Evolutionary conservation across 2,329 filamentous ascomycete species (phyloP), one percentile per base, ranked within the genome.

Genomic region (Ceratocystiopsis minuta): DNA sequence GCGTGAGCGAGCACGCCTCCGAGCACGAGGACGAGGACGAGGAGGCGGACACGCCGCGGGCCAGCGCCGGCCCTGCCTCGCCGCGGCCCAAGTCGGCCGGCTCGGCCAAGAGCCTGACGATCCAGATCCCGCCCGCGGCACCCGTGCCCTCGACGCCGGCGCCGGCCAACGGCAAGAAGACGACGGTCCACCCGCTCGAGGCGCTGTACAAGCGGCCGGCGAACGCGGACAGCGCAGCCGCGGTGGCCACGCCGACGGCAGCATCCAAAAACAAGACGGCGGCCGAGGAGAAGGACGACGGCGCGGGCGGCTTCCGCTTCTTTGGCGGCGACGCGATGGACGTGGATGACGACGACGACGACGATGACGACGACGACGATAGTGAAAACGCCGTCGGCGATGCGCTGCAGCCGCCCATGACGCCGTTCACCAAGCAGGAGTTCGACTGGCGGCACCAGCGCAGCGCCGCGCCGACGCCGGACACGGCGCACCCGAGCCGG

Each of bases 381-480:
- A 57, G 63, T 11, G 56, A 60, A 4, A 47, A 50, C 55, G 40
- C 49, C 38, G 20, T 28, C 39, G 43, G 49, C 2, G 36, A 32
- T 2, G 31, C 35, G 10, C 20, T 18, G 13, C 44, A 45, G 40
- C 44, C 64, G 5, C 87, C 86, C 13, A 75, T 85, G 59, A 95
- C 88, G 0, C 88, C 88, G 0, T 93, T 77, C 56, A 84, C 82
- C 1, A 75, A 78, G 48, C 72, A 78, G 50, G 88, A 96, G 50
- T 65, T 88, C 28, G 78, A 84, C 51, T 75, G 67, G 60, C 72
- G 86, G 47, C 73, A 72, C 40, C 55, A 82, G n/a, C 72, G 90
- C 43, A 95, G 86, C 55, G 86, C 86, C 6, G 90, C 90, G 3
- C 90, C 90, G 0, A 98, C 90, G 0, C 90, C 90, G 0, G 90